A percentile compares a stretch with the other conserved stretches of the same genome.
Evolutionary conservation across 2,329 filamentous ascomycete species (phyloP).

Genomic region (Scolecobasidium constrictum): DNA sequence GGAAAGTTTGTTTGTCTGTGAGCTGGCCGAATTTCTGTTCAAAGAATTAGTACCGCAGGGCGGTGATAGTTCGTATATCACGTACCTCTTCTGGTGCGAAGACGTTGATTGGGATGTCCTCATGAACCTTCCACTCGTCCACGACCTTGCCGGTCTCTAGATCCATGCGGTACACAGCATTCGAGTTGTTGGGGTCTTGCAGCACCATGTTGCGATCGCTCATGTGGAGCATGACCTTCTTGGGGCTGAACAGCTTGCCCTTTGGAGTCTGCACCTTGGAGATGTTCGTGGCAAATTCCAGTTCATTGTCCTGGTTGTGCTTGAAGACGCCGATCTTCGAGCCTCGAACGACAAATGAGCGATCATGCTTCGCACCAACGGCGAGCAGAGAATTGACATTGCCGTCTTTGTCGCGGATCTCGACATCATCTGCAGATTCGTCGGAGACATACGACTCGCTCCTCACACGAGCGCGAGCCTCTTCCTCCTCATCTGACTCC

Average conservation of each 20-base stretch:
- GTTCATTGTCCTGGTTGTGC: conserved; percentile 80
- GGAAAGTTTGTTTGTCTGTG: conserved; percentile 88
- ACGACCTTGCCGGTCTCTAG: conserved; percentile 96
- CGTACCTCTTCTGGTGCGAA: conserved; percentile 79
- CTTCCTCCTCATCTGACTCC: conserved; percentile 47
- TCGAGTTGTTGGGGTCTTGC: conserved; percentile 71
- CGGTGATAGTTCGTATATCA: too few relatives aligned
- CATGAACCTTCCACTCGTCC: conserved; percentile 97
- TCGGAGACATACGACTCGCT: conserved; percentile 67
- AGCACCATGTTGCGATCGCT: conserved; percentile 85
- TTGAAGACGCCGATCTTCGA: conserved; percentile 99
- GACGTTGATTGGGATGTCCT: conserved; percentile 83
- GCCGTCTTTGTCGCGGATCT: conserved; percentile 57
- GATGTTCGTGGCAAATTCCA: conserved; percentile 95
- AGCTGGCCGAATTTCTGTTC: conserved; percentile 86
- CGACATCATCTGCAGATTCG: conserved; percentile 70
- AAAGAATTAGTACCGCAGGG: too few relatives aligned
- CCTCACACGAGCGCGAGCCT: conserved; percentile 52
- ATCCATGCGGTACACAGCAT: conserved; percentile 94
- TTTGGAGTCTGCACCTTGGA: conserved; percentile 85
- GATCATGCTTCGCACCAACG: conserved; percentile 92
- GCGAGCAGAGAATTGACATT: conserved; percentile 90
- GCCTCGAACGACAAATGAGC: conserved; percentile 92
- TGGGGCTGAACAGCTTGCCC: conserved; percentile 82
- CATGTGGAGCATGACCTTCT: conserved; percentile 92